Conservation (phyloP, 208 protist species). For the Tetramitus jugosus region DNA sequence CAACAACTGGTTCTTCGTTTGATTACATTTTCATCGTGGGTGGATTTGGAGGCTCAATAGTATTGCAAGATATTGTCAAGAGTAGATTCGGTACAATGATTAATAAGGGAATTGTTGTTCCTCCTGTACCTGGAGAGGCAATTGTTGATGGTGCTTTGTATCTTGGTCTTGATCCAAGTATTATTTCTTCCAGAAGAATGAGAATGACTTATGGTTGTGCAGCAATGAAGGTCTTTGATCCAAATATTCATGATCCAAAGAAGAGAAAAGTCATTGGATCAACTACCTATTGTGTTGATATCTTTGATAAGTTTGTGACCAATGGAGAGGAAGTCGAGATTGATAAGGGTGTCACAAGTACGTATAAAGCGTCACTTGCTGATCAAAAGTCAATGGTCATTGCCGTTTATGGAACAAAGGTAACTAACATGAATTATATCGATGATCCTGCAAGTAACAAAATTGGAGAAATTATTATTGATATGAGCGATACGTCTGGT, state of each 20-base stretch:
- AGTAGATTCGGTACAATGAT: neutral
- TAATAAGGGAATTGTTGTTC: neutral
- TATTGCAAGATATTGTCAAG: neutral
- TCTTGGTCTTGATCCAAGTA: neutral
- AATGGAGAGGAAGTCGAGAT: neutral
- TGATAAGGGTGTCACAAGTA: neutral
- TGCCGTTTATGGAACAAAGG: neutral
- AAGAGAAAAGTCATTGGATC: neutral
- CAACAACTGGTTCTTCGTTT: neutral
- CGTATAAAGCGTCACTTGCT: neutral
- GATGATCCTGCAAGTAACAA: neutral
- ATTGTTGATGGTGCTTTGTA: neutral
- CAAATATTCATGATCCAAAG: neutral
- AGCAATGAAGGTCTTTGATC: neutral
- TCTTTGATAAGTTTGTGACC: neutral
- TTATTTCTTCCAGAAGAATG: neutral
- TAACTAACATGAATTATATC: neutral
- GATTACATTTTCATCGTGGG: slow-evolving; percentile 12
- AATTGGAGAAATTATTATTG: neutral
- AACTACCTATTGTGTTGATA: neutral
- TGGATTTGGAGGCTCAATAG: neutral
- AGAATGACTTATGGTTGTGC: neutral
- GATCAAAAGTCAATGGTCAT: neutral
- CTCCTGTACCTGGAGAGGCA: neutral
- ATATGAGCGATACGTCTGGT: neutral